Conservation (phyloP, 805 yeast species). For the Wickerhamomyces bovis region DNA sequence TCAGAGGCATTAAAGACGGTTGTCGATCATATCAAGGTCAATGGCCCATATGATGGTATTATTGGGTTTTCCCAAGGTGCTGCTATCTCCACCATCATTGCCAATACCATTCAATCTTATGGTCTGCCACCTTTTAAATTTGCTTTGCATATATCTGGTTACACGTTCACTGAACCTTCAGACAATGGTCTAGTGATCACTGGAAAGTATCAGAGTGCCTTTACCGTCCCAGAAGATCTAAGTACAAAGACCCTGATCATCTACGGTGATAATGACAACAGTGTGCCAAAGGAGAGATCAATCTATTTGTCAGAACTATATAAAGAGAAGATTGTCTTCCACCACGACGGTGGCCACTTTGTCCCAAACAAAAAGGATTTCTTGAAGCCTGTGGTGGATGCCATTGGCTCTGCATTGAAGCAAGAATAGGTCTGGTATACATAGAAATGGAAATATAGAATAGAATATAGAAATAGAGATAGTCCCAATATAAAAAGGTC, state of each 20-base stretch:
- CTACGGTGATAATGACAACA: slow-evolving; percentile 80
- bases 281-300: slow-evolving; percentile 71
- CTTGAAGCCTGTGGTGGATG: slow-evolving; percentile 36
- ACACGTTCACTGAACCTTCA: slow-evolving; percentile 37
- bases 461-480: too few species aligned
- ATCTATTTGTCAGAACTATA: slow-evolving; percentile 51
- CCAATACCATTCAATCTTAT: slow-evolving; percentile 47
- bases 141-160: slow-evolving; percentile 72
- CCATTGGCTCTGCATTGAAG: slow-evolving; percentile 17
- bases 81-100: slow-evolving; percentile 68
- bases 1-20: slow-evolving; percentile 45
- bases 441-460: too few species aligned
- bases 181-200: slow-evolving; percentile 30
- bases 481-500: not conserved
- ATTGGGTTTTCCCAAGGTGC: slow-evolving; percentile 96
- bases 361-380: slow-evolving; percentile 81
- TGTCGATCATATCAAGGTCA: slow-evolving; percentile 44
- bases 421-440: not conserved
- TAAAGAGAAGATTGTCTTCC: slow-evolving; percentile 40
- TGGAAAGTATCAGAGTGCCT: slow-evolving; percentile 27
- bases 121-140: slow-evolving; percentile 47
- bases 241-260: slow-evolving; percentile 58
- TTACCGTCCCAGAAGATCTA: slow-evolving; percentile 26
- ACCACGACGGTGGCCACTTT: slow-evolving; percentile 96
- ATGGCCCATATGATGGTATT: slow-evolving; percentile 84